phyloP scores from a whole-genome alignment of 306 rosid species.

The Glycyrrhiza uralensis region DNA sequence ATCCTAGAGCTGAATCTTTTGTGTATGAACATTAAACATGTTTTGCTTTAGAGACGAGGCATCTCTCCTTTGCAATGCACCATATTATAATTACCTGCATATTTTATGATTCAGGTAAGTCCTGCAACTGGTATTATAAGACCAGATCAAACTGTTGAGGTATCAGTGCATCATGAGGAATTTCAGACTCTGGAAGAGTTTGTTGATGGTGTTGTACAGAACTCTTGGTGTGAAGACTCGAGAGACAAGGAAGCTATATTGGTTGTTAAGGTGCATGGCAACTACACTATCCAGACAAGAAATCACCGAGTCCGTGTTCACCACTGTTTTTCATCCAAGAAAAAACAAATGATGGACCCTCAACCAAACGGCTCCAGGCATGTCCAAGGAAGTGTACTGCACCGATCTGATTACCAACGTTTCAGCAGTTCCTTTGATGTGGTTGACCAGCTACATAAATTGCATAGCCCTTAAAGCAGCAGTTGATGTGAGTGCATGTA shows the following conservation, averaged over 20 bases:
- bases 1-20: neutral
- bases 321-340: conserved; percentile 63
- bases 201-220: conserved; percentile 76
- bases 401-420: conserved; percentile 71
- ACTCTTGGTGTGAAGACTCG: conserved; percentile 89
- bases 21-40: neutral
- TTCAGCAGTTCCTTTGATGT: conserved; percentile 68
- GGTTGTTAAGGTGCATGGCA: conserved; percentile 71
- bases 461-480: conserved; percentile 53
- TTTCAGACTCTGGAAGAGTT: conserved; percentile 71
- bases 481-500: conserved; percentile 25
- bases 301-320: conserved; percentile 71
- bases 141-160: conserved; percentile 78
- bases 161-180: conserved; percentile 83
- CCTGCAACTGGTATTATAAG: conserved; percentile 81
- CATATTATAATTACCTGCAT: neutral
- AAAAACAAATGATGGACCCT: conserved; percentile 23
- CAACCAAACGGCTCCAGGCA: conserved; percentile 43
- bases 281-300: conserved; percentile 50
- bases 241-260: conserved; percentile 80
- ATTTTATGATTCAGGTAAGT: conserved; percentile 58
- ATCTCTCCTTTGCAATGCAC: conserved; percentile 19
- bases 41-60: neutral
- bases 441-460: conserved; percentile 60
- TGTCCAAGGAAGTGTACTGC: conserved; percentile 62